Conservation (phyloP, 163 green algal species). For the Scenedesmus sp. region DNA sequence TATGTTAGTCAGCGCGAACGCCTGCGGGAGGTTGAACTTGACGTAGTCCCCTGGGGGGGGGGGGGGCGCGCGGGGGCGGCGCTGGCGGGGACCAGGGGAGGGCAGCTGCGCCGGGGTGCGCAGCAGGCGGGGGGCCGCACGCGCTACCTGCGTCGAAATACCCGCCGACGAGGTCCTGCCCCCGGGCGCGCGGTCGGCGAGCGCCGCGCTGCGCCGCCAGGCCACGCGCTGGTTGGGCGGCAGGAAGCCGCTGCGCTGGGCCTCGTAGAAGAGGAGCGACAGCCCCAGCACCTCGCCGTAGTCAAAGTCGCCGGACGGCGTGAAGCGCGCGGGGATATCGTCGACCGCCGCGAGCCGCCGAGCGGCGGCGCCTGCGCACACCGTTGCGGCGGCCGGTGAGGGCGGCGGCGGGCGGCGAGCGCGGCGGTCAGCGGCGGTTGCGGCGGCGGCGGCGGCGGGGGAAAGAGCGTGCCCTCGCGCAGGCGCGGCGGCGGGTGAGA, state of each 20-base stretch:
- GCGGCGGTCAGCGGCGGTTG: too few relatives aligned
- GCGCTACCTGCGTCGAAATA: not conserved
- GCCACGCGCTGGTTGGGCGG: conserved; percentile 11
- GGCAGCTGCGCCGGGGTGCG: not conserved
- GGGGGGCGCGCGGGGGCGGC: conserved; percentile 45
- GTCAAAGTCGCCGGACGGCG: conserved; percentile 26
- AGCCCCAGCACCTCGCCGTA: conserved; percentile 28
- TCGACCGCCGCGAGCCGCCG: too few relatives aligned
- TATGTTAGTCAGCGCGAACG: conserved; percentile 73
- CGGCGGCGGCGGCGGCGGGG: too few relatives aligned
- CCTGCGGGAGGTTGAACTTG: conserved; percentile 76
- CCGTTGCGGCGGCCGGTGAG: too few relatives aligned
- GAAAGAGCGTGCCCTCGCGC: too few relatives aligned
- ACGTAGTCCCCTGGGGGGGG: conserved; percentile 73
- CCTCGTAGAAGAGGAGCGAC: conserved; percentile 45
- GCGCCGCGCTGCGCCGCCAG: conserved; percentile 55
- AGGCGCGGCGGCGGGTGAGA: too few relatives aligned
- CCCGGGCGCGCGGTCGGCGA: conserved; percentile 50
- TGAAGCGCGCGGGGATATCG: too few relatives aligned
- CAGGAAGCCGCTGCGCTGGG: conserved; percentile 8
- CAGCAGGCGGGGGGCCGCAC: not conserved
- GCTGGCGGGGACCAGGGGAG: too few relatives aligned
- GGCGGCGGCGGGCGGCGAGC: too few relatives aligned
- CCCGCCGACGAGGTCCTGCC: conserved; percentile 47
- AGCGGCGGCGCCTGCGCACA: too few relatives aligned